Base-by-base conservation (phyloP, 2,329 filamentous ascomycete genomes). In the Nemania sp. region DNA sequence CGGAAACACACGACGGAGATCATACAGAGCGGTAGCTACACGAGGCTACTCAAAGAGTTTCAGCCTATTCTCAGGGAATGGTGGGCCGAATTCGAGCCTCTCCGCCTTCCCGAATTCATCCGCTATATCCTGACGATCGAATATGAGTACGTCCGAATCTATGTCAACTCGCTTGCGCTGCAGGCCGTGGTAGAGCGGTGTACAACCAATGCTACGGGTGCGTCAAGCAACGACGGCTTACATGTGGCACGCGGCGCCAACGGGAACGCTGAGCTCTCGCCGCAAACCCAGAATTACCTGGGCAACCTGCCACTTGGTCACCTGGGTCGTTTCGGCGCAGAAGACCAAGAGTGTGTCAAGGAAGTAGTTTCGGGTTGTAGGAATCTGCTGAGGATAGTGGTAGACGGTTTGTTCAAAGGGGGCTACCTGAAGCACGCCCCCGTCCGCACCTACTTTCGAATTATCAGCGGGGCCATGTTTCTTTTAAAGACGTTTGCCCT, bases 111-210 rank as follows among this genome's bases (percentile, higher is more conserved):
- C 2, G 81, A 76, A 19, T 87, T 81, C 59, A 86, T 85, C 61
- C 76, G 81, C 24, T 85, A 91, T 68, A 92, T 97, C 54, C 78
- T 99, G 24, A 88, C 85, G 6, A 97, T 97, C 61, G 94, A 99
- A 74, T 97, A 94, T 67, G 91, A 97, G 67, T 97, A 97, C 68
- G 91, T 93, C 22, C 84, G 93, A 65, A 89, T 97, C 45, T 97
- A 97, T 68, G 83, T 97, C 74, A 97, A 97, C 70, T 96, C 92
- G 1, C 79, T 99, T 2, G 92, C 92, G 2, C 77, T 99, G 2
- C 94, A 99, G 73, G 94, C 94, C 19, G 91, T 97, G 3, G 91
- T 97, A 5, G 93, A 97, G 72, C 84, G 92, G 56, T 96, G 90
- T 73, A 93, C 91, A 6, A 91, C 82, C 56, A 88, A 92, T 60